phyloP scores from a whole-genome alignment of 2,329 filamentous ascomycete species.

The Botrytis galanthina region DNA sequence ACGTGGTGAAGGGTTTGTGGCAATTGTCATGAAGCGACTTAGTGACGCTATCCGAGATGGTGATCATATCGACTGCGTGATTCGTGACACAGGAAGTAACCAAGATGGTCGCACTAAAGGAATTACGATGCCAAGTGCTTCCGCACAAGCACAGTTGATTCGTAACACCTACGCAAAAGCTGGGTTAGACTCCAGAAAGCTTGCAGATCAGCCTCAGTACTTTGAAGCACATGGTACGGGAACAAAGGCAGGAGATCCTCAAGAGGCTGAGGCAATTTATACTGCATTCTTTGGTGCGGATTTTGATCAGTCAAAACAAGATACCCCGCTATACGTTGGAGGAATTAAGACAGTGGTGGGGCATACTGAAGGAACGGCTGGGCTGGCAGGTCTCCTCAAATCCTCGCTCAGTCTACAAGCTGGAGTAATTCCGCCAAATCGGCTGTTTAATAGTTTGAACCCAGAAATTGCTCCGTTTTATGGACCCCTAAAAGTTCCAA shows the following conservation, averaged over 20 bases:
- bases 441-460: constrained; percentile 37
- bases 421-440: constrained; percentile 7
- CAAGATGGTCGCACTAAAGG: constrained; percentile 58
- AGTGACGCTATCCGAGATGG: constrained; percentile 49
- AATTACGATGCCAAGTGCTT: constrained; percentile 52
- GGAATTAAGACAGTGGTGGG: constrained; percentile 35
- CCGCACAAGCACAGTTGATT: background rate
- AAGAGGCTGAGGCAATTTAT: constrained; percentile 19
- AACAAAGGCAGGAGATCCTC: constrained; percentile 26
- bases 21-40: constrained; percentile 57
- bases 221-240: constrained; percentile 26
- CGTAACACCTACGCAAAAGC: constrained; percentile 37
- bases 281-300: background rate
- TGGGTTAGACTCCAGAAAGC: constrained; percentile 33
- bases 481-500: background rate
- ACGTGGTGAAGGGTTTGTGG: constrained; percentile 58
- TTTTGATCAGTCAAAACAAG: background rate
- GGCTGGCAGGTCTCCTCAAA: constrained; percentile 6
- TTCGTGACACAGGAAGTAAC: constrained; percentile 52
- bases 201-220: background rate
- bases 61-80: constrained; percentile 39
- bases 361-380: constrained; percentile 22
- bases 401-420: background rate
- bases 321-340: background rate
- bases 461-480: background rate